Evolutionary conservation across 257 asterid species (phyloP), one percentile per base, ranked within the genome.

Genomic region (Solanum pinnatisectum): DNA sequence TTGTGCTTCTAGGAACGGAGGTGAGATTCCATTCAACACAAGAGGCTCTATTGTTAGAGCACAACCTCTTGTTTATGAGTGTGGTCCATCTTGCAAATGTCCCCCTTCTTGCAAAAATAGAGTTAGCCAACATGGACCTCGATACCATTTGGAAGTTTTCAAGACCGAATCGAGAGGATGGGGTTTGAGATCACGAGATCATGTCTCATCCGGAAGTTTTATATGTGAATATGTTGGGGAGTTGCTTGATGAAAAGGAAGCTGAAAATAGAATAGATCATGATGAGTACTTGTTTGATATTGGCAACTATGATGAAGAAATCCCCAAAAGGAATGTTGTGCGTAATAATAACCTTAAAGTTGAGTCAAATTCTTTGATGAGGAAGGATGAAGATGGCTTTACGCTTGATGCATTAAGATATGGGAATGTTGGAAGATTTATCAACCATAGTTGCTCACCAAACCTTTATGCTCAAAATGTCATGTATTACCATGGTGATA

Each of bases 401-500:
- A 87, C 88, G 11, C 82, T 93, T 82, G 95, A 93, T 91, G 93
- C 94, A 1, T 73, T 88, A 6, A 36, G 87, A 52, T 83, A 36
- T 70, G 98, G 95, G 12, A 94, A 94, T 32, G 93, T 94, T 10
- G 94, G 93, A 44, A 90, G 95, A 87, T 94, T 94, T 70, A 87
- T 94, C 42, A 92, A 88, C 74, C 90, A 91, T 33, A 87, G 93
- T 77, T 87, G 90, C 82, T 88, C 92, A 0, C 93, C 95, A 0
- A 92, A 92, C 81, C 91, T 94, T 15, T 88, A 65, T 72, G 94
- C 89, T 35, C 94, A 90, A 11, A 81, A 87, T 30, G 87, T 91
- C 15, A 37, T 93, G 33, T 94, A 89, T 46, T 93, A 93, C 81
- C 92, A 93, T 30, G 89, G 81, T 14, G 91, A 94, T 68, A 18